phyloP scores from a whole-genome alignment of 2,329 filamentous ascomycete genomes.

The Pseudocercospora fuligena region DNA sequence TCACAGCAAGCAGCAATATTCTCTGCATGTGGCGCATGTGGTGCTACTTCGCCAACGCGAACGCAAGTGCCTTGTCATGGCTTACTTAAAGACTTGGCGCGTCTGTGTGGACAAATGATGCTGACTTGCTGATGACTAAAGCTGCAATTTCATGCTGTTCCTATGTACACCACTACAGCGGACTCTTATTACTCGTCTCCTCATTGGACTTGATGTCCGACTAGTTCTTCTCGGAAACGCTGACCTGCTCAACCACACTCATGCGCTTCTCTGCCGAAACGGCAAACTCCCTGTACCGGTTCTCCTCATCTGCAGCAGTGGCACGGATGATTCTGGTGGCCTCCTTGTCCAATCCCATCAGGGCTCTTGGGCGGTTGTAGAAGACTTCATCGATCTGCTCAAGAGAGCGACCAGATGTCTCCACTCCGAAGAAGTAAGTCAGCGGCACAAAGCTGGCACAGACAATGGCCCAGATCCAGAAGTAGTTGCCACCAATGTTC shows the following conservation, averaged over 20 bases:
- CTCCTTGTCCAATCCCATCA: slow-evolving; percentile 42
- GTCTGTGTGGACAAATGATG: background rate
- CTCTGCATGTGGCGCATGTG: background rate
- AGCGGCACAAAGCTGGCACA: slow-evolving; percentile 57
- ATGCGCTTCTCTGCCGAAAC: slow-evolving; percentile 24
- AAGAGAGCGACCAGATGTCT: slow-evolving; percentile 36
- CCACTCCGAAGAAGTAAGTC: slow-evolving; percentile 46
- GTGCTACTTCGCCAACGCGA: background rate
- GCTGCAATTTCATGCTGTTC: background rate
- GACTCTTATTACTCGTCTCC: background rate
- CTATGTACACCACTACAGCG: background rate
- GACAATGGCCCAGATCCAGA: slow-evolving; percentile 60
- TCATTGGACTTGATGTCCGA: background rate
- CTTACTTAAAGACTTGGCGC: background rate
- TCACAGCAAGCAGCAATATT: background rate
- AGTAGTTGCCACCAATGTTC: slow-evolving; percentile 54
- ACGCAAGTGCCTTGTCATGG: background rate
- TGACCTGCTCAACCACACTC: slow-evolving; percentile 11
- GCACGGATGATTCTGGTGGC: slow-evolving; percentile 29
- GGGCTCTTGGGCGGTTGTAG: slow-evolving; percentile 38
- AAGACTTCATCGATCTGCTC: slow-evolving; percentile 40
- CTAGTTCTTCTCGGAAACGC: background rate
- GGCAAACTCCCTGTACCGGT: slow-evolving; percentile 26
- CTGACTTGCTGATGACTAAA: background rate
- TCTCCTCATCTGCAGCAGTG: slow-evolving; percentile 32